Base-by-base conservation (phyloP, 1,139 yeast genomes). In the Suhomyces ambrosiae region DNA sequence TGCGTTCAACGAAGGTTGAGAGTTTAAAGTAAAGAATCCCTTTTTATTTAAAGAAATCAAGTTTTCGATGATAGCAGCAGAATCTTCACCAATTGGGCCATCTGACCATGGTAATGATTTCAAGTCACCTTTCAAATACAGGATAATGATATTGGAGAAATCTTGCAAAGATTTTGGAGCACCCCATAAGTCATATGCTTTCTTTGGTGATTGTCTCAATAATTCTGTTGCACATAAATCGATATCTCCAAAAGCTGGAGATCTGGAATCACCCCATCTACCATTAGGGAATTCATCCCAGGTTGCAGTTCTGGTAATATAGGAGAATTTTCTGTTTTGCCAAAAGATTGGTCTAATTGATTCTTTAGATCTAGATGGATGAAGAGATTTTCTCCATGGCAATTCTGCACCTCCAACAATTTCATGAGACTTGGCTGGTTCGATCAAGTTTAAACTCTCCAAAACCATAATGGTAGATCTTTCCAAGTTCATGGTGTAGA, bases 271-370 rank as follows among this genome's bases (percentile, higher is more conserved):
- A 56, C 96, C 96, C 86, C 95, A 88, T 65, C 96, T 76, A 48
- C 96, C 96, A 63, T 88, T 88, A 35, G 96, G 96, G 58, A 87
- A 88, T 60, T 88, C 96, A 65, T 88, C 95, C 95, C 96, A 88
- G 41, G 86, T 86, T 24, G 95, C 82, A 13, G 97, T 92, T 61
- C 98, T 78, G 29, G 89, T 78, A 46, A 89, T 81, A 60, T 90
- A 92, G 14, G 95, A 83, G 61, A 86, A 86, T 58, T 90, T 90
- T 68, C 97, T 80, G 62, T 89, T 86, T 60, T 87, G 87, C 98
- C 97, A 92, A 61, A 90, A 90, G 48, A 92, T 90, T 12, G 98
- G 98, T 53, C 97, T 80, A 36, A 90, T 89, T 15, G 85, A 70
- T 61, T 90, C 97, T 47, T 84, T 82, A 41, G 79, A 77, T 63